These are phyloP conservation scores for Syzygium malaccense DNA, from an alignment of 441 rosid genomes.

Conservation along the genomic window DNA sequence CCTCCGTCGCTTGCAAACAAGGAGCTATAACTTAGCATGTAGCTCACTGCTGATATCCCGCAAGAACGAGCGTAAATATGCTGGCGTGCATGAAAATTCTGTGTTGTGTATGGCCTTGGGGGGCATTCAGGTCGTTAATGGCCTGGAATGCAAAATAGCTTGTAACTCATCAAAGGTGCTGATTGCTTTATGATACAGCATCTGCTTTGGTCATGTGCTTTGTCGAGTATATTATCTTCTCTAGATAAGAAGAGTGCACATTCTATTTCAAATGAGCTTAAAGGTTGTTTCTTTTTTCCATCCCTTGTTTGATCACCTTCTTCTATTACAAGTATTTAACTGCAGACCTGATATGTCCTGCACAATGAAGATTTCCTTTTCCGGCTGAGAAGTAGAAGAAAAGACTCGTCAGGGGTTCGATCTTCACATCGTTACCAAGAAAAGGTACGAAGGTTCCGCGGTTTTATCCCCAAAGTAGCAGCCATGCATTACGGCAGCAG, in stretches of 20 bases:
- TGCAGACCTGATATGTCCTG: slow-evolving; percentile 80
- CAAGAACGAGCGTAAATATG: slow-evolving; percentile 67
- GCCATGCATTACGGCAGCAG: background rate
- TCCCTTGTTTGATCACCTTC: background rate
- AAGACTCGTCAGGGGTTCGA: slow-evolving; percentile 7
- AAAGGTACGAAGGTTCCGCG: slow-evolving; percentile 45
- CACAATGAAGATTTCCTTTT: slow-evolving; percentile 89
- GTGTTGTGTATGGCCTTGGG: slow-evolving; percentile 65
- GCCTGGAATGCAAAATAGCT: slow-evolving; percentile 77
- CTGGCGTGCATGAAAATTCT: slow-evolving; percentile 49
- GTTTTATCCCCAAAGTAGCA: slow-evolving; percentile 32
- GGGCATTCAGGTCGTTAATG: slow-evolving; percentile 59
- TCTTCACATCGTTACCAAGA: slow-evolving; percentile 13
- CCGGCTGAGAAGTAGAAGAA: slow-evolving; percentile 37
- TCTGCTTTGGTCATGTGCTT: background rate
- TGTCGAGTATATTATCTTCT: background rate
- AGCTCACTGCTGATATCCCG: background rate
- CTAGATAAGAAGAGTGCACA: background rate
- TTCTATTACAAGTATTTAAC: background rate
- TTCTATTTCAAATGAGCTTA: background rate
- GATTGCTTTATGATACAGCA: background rate
- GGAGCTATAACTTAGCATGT: background rate
- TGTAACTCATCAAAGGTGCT: slow-evolving; percentile 74
- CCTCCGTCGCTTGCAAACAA: background rate
- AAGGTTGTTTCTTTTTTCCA: background rate